Conservation (phyloP, 2,329 filamentous ascomycete genomes). For the Trichoderma gracile region DNA sequence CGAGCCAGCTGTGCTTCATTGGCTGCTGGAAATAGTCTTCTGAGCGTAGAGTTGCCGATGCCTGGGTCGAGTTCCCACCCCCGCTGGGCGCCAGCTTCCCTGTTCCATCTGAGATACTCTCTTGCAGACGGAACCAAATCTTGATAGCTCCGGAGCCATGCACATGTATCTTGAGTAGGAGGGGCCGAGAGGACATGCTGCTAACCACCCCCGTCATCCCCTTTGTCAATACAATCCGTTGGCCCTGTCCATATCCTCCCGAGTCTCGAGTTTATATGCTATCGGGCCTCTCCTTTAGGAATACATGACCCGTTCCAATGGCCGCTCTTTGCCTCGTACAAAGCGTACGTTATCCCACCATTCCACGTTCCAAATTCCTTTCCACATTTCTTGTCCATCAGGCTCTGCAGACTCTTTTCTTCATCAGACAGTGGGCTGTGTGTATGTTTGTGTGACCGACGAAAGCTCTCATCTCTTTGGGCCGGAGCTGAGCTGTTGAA, state of each 20-base stretch:
- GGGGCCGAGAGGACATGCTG: constrained; percentile 29
- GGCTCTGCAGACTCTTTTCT: constrained; percentile 33
- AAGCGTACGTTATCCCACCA: constrained; percentile 46
- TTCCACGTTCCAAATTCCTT: constrained; percentile 48
- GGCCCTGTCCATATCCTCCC: constrained; percentile 36
- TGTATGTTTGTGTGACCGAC: neutral
- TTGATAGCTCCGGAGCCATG: constrained; percentile 32
- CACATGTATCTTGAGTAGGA: constrained; percentile 34
- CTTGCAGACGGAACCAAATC: constrained; percentile 36
- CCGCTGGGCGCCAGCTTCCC: constrained; percentile 29
- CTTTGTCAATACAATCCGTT: constrained; percentile 40
- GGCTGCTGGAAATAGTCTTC: constrained; percentile 30
- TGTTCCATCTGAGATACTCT: constrained; percentile 29
- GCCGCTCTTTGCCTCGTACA: constrained; percentile 36
- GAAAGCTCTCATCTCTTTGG: constrained; percentile 33
- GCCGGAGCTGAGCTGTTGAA: constrained; percentile 35
- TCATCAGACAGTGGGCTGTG: constrained; percentile 34
- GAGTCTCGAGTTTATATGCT: constrained; percentile 44
- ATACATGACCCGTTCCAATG: constrained; percentile 43
- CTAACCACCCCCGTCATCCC: constrained; percentile 37
- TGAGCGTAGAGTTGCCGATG: constrained; percentile 32
- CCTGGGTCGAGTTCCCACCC: constrained; percentile 27
- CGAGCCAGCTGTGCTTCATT: constrained; percentile 34
- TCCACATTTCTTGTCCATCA: constrained; percentile 46
- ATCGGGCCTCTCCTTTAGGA: constrained; percentile 36